Base-by-base conservation (phyloP, 2,329 filamentous ascomycete species). In the Zymoseptoria crescenta region DNA sequence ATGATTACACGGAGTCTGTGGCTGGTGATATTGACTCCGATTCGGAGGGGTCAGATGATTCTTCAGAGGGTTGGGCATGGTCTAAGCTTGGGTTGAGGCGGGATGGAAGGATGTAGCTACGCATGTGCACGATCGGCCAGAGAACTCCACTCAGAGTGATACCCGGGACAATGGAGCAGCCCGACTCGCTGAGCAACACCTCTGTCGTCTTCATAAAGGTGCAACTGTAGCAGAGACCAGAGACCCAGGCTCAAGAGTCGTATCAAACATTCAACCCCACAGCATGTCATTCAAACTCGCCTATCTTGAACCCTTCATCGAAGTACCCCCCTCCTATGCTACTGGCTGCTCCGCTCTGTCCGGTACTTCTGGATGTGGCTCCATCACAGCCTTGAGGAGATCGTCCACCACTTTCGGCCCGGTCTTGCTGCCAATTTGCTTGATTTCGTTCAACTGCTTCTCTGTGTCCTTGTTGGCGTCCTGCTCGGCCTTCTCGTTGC, bases 391-490 rank as follows among this genome's bases (percentile, higher is more conserved):
- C 65, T 84, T 82, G 66, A 97, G 82, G 65, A 99, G 79, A 72
- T 95, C 87, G 66, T 89, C 84, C 56, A 96, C 81, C 19, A 99
- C 92, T 73, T 88, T 83, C 65, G 83, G 81, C 72, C 91, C 89
- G 65, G 84, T 85, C 80, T 91, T 88, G 75, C 88, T 83, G 62
- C 92, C 93, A 35, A 90, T 85, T 57, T 81, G 81, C 74, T 89
- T 83, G 74, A 97, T 97, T 74, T 89, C 86, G 75, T 86, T 82
- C 69, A 97, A 86, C 77, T 95, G 87, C 69, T 75, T 80, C 62
- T 96, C 89, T 56, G 89, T 89, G 65, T 93, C 89, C 77, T 87
- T 87, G 76, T 85, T 84, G 66, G 91, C 89, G 69, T 91, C 81
- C 64, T 86, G 82, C 61, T 86, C 83, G 24, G 82, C 83, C 67